A percentile compares a stretch with the other conserved stretches of the same genome.
Conservation (phyloP, 306 rosid genomes). For the Cicer cuneatum region DNA sequence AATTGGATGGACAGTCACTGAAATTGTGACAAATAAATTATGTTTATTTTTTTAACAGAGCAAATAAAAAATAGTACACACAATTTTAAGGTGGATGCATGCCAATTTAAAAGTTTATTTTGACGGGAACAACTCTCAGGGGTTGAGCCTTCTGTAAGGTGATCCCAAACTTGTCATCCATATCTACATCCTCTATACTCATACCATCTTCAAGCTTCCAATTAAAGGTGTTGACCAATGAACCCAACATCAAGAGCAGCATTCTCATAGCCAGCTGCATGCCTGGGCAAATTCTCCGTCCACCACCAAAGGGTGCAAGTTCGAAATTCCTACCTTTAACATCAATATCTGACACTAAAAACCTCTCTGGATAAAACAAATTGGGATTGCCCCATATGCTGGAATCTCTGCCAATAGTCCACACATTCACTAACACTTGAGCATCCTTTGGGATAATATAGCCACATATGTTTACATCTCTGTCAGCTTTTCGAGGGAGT, state of each 20-base stretch:
- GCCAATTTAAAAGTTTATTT: not conserved
- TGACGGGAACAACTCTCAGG: not conserved
- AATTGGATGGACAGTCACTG: too few relatives aligned
- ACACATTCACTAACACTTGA: too few relatives aligned
- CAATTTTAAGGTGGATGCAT: not conserved
- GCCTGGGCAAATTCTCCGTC: not conserved
- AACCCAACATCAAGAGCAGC: not conserved
- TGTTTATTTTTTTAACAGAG: not conserved
- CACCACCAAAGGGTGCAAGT: slow-evolving; percentile 12
- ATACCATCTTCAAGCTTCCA: not conserved
- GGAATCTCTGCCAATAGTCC: too few relatives aligned
- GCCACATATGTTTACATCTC: too few relatives aligned
- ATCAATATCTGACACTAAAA: not conserved
- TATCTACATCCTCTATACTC: not conserved
- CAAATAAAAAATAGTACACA: not conserved
- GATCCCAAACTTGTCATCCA: not conserved
- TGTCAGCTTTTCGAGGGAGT: slow-evolving; percentile 7
- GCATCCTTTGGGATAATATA: too few relatives aligned
- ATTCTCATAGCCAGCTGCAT: not conserved
- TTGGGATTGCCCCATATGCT: too few relatives aligned
- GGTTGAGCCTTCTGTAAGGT: not conserved
- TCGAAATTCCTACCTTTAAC: not conserved
- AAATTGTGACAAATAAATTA: too few relatives aligned
- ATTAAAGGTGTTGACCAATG: not conserved
- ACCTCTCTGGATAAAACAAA: too few relatives aligned